Evolutionary conservation across 2,329 filamentous ascomycete species (phyloP).

Genomic region (Colletotrichum liaoningense): DNA sequence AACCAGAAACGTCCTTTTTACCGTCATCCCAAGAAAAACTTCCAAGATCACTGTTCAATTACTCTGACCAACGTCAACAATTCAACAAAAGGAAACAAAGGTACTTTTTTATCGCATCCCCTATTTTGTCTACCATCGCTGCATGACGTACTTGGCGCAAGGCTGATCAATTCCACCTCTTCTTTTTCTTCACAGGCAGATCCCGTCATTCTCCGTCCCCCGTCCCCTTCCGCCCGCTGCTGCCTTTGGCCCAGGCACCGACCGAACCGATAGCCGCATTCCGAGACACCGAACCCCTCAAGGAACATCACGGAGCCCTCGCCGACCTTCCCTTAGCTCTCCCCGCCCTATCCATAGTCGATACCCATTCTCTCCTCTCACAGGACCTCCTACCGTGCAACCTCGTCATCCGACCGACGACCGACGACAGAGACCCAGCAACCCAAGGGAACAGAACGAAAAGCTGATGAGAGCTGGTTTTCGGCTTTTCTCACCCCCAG

Average conservation of each 20-base stretch:
- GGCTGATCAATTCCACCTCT: conserved; percentile 22
- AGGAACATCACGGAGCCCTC: neutral
- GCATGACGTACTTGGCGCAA: conserved; percentile 33
- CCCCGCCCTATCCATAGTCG: neutral
- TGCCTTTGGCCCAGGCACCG: conserved; percentile 11
- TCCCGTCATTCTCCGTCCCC: conserved; percentile 30
- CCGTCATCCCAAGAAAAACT: neutral
- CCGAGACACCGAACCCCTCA: conserved; percentile 4
- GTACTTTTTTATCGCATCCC: neutral
- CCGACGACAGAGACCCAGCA: neutral
- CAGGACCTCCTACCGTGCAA: neutral
- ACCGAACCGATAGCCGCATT: conserved; percentile 22
- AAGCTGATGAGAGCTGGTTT: conserved; percentile 2
- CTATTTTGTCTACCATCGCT: neutral
- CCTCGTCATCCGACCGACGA: neutral
- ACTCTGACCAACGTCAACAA: neutral
- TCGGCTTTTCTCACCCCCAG: neutral
- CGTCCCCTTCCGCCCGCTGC: neutral
- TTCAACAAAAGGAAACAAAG: neutral
- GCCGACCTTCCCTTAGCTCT: neutral
- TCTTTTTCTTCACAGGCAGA: conserved; percentile 8
- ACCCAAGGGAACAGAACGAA: neutral
- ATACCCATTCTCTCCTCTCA: neutral
- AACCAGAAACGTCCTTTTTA: neutral
- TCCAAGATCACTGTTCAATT: neutral